These are phyloP conservation scores for Cyclotella baltica DNA, from an alignment of 108 stramenopile genomes.

Conservation along the genomic window DNA sequence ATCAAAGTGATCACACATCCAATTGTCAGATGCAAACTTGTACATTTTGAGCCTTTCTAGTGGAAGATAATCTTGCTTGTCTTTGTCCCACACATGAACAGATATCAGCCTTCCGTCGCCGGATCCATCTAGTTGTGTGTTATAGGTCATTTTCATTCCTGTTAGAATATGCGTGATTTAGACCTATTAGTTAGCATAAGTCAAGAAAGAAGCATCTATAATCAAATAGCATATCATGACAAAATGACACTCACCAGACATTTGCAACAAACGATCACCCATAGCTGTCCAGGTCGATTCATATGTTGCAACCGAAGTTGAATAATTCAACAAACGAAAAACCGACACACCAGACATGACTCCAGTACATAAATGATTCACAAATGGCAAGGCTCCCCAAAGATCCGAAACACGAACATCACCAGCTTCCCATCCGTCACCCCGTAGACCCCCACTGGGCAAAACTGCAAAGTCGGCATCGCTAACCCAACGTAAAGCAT, in stretches of 20 bases:
- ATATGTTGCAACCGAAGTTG: slow-evolving; percentile 51
- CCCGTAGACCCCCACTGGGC: slow-evolving; percentile 37
- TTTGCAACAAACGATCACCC: slow-evolving; percentile 57
- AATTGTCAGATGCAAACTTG: slow-evolving; percentile 60
- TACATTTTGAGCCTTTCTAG: slow-evolving; percentile 60
- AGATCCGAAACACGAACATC: slow-evolving; percentile 54
- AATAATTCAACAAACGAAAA: slow-evolving; percentile 58
- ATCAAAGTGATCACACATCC: slow-evolving; percentile 44
- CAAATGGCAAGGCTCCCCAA: slow-evolving; percentile 54
- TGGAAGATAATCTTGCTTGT: slow-evolving; percentile 33
- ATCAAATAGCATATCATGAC: neutral
- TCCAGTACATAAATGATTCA: slow-evolving; percentile 55
- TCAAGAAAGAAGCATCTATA: neutral
- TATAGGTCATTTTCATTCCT: slow-evolving; percentile 54
- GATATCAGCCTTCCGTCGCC: slow-evolving; percentile 18
- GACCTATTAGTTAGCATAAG: too few species aligned
- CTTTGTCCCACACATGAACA: slow-evolving; percentile 48
- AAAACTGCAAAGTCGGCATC: slow-evolving; percentile 55
- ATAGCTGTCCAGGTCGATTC: slow-evolving; percentile 32
- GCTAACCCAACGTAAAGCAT: slow-evolving; percentile 61
- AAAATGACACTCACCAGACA: slow-evolving; percentile 38
- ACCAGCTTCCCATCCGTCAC: slow-evolving; percentile 60
- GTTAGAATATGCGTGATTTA: neutral
- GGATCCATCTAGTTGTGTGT: slow-evolving; percentile 32
- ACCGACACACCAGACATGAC: slow-evolving; percentile 50